Percentiles rank a stretch among this genome's conserved stretches.
These are phyloP conservation scores for Allium cepa DNA, from an alignment of 106 monocot genomes.

Conservation along the genomic window DNA sequence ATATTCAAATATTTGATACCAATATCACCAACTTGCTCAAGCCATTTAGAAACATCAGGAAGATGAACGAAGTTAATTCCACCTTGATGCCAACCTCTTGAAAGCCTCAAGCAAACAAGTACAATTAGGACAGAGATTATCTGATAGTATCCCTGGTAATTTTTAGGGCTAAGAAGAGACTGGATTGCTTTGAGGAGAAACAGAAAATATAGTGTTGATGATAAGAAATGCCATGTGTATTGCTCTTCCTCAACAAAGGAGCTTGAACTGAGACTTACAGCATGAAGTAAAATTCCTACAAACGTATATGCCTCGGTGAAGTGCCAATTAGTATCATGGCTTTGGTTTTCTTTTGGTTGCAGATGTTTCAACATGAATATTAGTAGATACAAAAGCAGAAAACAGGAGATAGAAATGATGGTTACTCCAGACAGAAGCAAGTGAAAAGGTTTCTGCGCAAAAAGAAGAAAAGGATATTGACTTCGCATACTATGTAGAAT, in stretches of 20 bases:
- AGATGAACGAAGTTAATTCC: slow-evolving; percentile 87
- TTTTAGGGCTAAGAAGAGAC: slow-evolving; percentile 13
- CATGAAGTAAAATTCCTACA: slow-evolving; percentile 46
- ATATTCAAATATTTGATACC: slow-evolving; percentile 42
- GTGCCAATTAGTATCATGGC: slow-evolving; percentile 12
- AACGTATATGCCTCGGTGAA: slow-evolving; percentile 46
- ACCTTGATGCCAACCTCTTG: slow-evolving; percentile 96
- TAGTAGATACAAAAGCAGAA: slow-evolving; percentile 36
- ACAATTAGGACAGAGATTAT: slow-evolving; percentile 39
- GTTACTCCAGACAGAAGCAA: slow-evolving; percentile 55
- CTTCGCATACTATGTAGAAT: no score
- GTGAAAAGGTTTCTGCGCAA: slow-evolving; percentile 69
- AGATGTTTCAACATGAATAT: slow-evolving; percentile 32
- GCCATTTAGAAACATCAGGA: slow-evolving; percentile 85
- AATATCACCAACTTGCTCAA: slow-evolving; percentile 43
- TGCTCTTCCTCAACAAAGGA: slow-evolving; percentile 99
- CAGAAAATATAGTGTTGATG: slow-evolving; percentile 68
- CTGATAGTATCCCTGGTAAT: slow-evolving; percentile 1
- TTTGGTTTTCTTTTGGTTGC: slow-evolving; percentile 6
- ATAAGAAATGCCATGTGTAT: slow-evolving; percentile 90
- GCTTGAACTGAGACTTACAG: slow-evolving; percentile 68
- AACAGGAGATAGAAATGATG: slow-evolving; percentile 54
- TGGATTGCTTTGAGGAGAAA: slow-evolving; percentile 42
- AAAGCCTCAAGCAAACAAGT: slow-evolving; percentile 68
- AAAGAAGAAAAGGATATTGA: background rate